phyloP scores from a whole-genome alignment of 768 basidiomycete species.

The Strobilomyces confusus region DNA sequence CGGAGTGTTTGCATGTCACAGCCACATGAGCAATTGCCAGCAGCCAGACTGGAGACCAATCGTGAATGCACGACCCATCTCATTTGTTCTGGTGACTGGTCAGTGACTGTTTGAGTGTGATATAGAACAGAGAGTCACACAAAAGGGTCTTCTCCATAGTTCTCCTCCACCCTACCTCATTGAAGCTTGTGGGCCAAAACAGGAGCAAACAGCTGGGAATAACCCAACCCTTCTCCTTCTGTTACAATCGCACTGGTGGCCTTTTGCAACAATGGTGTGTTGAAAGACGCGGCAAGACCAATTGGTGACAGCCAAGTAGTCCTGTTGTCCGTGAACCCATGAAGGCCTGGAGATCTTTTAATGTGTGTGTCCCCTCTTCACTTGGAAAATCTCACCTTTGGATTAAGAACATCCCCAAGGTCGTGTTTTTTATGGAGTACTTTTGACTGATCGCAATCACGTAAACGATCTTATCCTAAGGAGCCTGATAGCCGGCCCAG shows the following conservation, averaged over 20 bases:
- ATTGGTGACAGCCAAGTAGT: slow-evolving; percentile 70
- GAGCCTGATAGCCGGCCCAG: slow-evolving; percentile 61
- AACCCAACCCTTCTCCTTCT: slow-evolving; percentile 63
- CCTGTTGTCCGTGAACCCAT: slow-evolving; percentile 68
- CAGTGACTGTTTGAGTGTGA: slow-evolving; percentile 2
- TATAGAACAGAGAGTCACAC: slow-evolving; percentile 31
- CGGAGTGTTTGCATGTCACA: slow-evolving; percentile 71
- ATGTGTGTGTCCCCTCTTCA: slow-evolving; percentile 37
- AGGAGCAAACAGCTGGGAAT: slow-evolving; percentile 62
- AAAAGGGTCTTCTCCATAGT: slow-evolving; percentile 64
- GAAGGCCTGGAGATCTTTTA: slow-evolving; percentile 43
- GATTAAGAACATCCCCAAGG: slow-evolving; percentile 56
- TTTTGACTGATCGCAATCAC: slow-evolving; percentile 41
- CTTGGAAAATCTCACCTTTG: slow-evolving; percentile 26
- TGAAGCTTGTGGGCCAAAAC: slow-evolving; percentile 62
- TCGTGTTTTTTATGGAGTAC: slow-evolving; percentile 69
- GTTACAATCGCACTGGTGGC: slow-evolving; percentile 49
- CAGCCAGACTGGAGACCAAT: slow-evolving; percentile 56
- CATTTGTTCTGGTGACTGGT: slow-evolving; percentile 38
- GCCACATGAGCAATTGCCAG: slow-evolving; percentile 56
- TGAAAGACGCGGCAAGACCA: slow-evolving; percentile 60
- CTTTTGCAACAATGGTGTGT: slow-evolving; percentile 46
- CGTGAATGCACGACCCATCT: slow-evolving; percentile 62
- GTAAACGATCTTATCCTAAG: slow-evolving; percentile 57
- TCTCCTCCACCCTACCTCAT: slow-evolving; percentile 70